phyloP scores from a whole-genome alignment of 116 monocot genomes.

The Posidonia oceanica region DNA sequence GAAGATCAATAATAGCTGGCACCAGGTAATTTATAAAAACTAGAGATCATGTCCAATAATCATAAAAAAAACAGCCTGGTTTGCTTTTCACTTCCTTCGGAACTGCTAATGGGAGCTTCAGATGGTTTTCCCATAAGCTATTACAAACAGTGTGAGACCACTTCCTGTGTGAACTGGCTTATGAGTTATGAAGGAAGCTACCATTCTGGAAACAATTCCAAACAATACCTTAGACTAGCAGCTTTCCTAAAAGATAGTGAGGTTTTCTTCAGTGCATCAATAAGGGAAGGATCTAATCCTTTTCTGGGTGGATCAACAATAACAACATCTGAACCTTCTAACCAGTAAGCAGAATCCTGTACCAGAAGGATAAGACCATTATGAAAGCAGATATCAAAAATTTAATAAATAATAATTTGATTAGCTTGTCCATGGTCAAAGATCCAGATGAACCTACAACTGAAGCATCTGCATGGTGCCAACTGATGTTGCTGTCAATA shows the following conservation, averaged over 20 bases:
- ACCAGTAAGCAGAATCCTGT: constrained; percentile 89
- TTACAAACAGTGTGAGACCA: too few relatives aligned
- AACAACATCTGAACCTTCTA: constrained; percentile 80
- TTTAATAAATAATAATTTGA: background rate
- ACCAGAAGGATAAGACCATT: background rate
- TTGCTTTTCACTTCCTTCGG: too few relatives aligned
- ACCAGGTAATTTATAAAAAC: too few relatives aligned
- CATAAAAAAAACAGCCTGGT: too few relatives aligned
- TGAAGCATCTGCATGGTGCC: constrained; percentile 95
- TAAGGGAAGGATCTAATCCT: constrained; percentile 61
- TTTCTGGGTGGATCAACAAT: constrained; percentile 97
- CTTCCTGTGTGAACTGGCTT: too few relatives aligned
- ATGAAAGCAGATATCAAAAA: background rate
- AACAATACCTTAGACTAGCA: constrained; percentile 7
- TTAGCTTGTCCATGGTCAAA: background rate
- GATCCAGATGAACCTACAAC: constrained; percentile 33
- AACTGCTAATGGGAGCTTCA: too few relatives aligned
- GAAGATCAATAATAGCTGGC: too few relatives aligned
- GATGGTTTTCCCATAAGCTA: too few relatives aligned
- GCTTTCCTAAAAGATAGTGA: constrained; percentile 26
- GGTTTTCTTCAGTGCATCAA: constrained; percentile 43
- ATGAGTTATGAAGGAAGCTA: too few relatives aligned
- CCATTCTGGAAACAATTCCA: too few relatives aligned
- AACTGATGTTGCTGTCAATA: constrained; percentile 60
- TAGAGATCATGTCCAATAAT: too few relatives aligned